Evolutionary conservation across 2,329 filamentous ascomycete genomes (phyloP).

Genomic region (Xylariaceae sp.): DNA sequence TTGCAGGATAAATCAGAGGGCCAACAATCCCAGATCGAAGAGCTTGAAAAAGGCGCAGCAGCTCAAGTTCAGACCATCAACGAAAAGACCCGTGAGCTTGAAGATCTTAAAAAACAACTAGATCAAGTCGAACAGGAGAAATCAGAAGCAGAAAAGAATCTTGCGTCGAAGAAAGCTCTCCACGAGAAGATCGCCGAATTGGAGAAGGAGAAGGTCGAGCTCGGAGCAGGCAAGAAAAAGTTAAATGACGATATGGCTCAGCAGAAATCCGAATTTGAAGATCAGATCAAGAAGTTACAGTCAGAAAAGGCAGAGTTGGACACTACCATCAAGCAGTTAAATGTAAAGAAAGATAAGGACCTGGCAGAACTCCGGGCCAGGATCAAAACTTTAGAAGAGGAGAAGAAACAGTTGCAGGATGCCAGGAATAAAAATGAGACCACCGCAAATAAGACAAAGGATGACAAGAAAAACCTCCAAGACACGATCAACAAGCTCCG

Average conservation of each 20-base stretch:
- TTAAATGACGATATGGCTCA: not conserved
- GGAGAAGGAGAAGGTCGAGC: not conserved
- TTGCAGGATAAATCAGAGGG: not conserved
- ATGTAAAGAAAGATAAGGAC: not conserved
- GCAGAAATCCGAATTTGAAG: not conserved
- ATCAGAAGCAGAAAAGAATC: not conserved
- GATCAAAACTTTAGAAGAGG: not conserved
- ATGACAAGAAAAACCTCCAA: not conserved
- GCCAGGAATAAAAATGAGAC: not conserved
- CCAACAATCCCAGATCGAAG: not conserved
- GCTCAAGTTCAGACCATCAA: no score
- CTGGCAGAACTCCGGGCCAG: not conserved
- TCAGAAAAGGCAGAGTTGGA: not conserved
- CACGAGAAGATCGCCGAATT: not conserved
- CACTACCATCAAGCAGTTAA: no score
- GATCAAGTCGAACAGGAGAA: not conserved
- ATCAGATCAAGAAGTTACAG: not conserved
- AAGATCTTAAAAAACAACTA: not conserved
- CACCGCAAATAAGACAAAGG: not conserved
- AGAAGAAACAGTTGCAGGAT: not conserved
- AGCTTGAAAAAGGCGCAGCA: not conserved
- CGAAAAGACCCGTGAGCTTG: not conserved
- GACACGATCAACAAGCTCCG: conserved; percentile 1
- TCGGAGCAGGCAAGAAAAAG: not conserved
- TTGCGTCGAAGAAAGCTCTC: not conserved